Base-by-base conservation (phyloP, 345 rosid species). In the Populus ilicifolia region DNA sequence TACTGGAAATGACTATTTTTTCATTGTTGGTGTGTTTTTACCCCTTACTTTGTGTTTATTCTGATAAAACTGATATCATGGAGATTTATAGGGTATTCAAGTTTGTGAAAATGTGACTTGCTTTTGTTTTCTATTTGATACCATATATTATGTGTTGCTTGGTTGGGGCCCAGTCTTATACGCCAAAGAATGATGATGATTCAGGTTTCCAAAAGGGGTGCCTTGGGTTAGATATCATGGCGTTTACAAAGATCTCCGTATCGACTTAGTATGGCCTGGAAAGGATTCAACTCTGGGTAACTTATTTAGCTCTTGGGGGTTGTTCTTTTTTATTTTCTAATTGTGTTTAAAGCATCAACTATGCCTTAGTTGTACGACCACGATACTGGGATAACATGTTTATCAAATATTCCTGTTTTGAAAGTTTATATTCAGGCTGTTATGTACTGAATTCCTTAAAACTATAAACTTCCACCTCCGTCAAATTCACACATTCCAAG, bases 191-290 rank as follows among this genome's bases (percentile, higher is more conserved):
- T 18, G 16, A 67, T 39, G 29, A 67, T 39, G 29, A 48, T 81
- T 79, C 87, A 94, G 98, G 87, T 94, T 91, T 78, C 98, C 97
- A 12, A 68, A 89, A 82, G 98, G 92, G 29, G 93, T 90, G 70
- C 86, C 98, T 54, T 94, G 98, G 98, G 71, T 93, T 75, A 81
- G 92, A 73, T 95, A 93, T 79, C 84, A 83, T 75, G 97, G 98
- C 77, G 64, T 67, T 70, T 91, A 89, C 86, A 93, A 87, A 76
- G 89, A 89, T 75, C 84, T 94, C 77, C 52, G 73, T 20, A 80
- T 94, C 33, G 88, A 86, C 85, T 79, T 94, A 73, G 88, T 90
- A 10, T 89, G 90, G 90, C 97, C 95, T 0, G 98, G 98, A 82
- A 94, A 91, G 77, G 98, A 94, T 81, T 67, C 82, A 44, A 77